A percentile compares a stretch with the other conserved stretches of the same genome.
phyloP scores from a whole-genome alignment of 257 asterid species.

The Primulina huaijiensis region DNA sequence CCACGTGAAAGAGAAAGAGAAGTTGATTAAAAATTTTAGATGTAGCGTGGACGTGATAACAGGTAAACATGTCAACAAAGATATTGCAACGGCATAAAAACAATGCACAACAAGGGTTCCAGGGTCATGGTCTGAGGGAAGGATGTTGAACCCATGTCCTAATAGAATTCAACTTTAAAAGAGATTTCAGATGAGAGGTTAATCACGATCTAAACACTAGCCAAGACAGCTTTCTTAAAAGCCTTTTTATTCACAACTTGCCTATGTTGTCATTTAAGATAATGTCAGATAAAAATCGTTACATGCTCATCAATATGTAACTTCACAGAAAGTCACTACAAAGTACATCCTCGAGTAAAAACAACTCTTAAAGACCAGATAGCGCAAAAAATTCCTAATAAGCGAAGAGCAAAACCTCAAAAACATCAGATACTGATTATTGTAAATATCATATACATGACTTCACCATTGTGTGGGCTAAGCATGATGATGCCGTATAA shows the following conservation, averaged over 20 bases:
- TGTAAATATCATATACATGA: not conserved
- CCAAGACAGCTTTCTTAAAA: constrained; percentile 1
- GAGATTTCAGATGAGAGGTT: not conserved
- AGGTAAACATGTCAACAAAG: constrained; percentile 1
- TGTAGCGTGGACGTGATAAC: not conserved
- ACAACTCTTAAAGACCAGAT: not conserved
- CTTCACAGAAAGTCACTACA: not conserved
- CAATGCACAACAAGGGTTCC: not conserved
- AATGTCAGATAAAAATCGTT: not conserved
- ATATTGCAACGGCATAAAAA: constrained; percentile 12
- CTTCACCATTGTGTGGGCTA: not conserved
- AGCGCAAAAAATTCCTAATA: not conserved
- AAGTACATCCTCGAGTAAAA: not conserved
- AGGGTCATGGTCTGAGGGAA: not conserved
- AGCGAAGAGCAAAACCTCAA: not conserved
- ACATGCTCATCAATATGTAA: not conserved
- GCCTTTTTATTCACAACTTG: not conserved
- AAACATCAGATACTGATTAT: not conserved
- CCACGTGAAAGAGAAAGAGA: not conserved
- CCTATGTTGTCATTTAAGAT: not conserved
- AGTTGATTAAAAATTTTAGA: not conserved
- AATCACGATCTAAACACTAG: not conserved
- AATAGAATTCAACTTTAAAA: not conserved
- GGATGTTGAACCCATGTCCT: not conserved
- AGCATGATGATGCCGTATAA: not conserved